Conservation (phyloP, 1,284 basidiomycete genomes). For the Stereum hirsutum region DNA sequence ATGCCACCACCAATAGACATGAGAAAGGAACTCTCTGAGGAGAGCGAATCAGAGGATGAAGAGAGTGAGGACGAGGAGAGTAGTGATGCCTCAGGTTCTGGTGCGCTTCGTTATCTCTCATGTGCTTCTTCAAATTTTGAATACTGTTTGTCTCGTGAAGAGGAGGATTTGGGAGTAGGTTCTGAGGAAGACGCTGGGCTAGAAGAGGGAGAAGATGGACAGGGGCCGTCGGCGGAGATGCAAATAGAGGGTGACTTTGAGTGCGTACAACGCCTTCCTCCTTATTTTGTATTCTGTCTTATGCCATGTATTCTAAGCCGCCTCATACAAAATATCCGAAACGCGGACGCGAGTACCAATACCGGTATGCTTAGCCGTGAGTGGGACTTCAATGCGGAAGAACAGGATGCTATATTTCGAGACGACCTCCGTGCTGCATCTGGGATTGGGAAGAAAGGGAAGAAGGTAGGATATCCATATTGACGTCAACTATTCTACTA, state of each 20-base stretch:
- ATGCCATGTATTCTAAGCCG: slow-evolving; percentile 30
- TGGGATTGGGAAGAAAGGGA: slow-evolving; percentile 52
- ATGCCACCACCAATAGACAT: too few species aligned
- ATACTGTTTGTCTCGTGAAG: too few species aligned
- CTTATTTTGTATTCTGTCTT: not conserved
- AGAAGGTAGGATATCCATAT: slow-evolving; percentile 26
- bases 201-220: not conserved
- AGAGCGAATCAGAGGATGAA: too few species aligned
- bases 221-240: not conserved
- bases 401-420: slow-evolving; percentile 56
- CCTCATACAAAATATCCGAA: slow-evolving; percentile 52
- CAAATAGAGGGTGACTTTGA: not conserved
- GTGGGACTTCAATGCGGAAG: slow-evolving; percentile 62
- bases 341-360: slow-evolving; percentile 34
- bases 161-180: too few species aligned
- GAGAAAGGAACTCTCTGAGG: too few species aligned
- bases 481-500: not conserved
- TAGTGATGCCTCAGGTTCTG: too few species aligned
- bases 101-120: too few species aligned
- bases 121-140: too few species aligned
- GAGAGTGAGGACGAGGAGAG: too few species aligned
- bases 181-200: not conserved
- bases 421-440: slow-evolving; percentile 65
- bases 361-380: slow-evolving; percentile 43
- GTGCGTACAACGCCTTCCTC: not conserved